Base-by-base conservation (phyloP, 1,284 basidiomycete species). In the Ceratobasidium sp. region DNA sequence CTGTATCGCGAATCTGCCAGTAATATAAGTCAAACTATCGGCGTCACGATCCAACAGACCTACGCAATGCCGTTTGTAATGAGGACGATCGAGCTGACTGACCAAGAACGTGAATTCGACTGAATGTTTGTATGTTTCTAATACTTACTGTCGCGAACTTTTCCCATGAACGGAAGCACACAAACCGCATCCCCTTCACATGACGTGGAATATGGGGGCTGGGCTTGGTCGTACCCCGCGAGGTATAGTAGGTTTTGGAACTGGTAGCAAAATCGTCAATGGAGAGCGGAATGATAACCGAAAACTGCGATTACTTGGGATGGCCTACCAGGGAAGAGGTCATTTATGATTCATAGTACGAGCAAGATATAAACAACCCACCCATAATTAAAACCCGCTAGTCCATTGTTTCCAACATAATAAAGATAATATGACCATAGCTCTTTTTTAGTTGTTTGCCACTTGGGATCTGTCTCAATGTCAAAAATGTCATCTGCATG, bases 1-100 rank as follows among this genome's bases (percentile, higher is more conserved):
- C 79, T 92, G 89, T 34, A 92, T 84, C 0, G 89, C 90, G 76
- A 92, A 92, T 72, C 87, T 87, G 76, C 91, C 1, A 79, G 36
- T 10, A 58, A 58, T 12, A 21, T 39, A 10, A 39, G 6, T 10
- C 1, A 36, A 21, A 1, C 77, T 78, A 73, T n/a, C n/a, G 39
- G 32, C 36, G 36, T 26, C 43, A 10, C 3, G 12, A 9, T 39
- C 9, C 21, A 36, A 32, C n/a, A 9, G 9, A 69, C 65, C 32
- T 43, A 69, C 65, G 65, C 65, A 45, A 69, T 88, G 1, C 89
- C 89, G 75, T 92, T 92, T 6, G 90, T 92, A 71, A 92, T 83
- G 32, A 92, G 84, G 1, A 92, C 89, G 74, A 92, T 90, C 1
- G 90, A 90, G 77, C 91, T 92, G 71, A 92, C 90, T 91, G 39